Evolutionary conservation across 768 basidiomycete genomes (phyloP), one percentile per base, ranked within the genome.

Genomic region (Leucogyrophana mollusca): DNA sequence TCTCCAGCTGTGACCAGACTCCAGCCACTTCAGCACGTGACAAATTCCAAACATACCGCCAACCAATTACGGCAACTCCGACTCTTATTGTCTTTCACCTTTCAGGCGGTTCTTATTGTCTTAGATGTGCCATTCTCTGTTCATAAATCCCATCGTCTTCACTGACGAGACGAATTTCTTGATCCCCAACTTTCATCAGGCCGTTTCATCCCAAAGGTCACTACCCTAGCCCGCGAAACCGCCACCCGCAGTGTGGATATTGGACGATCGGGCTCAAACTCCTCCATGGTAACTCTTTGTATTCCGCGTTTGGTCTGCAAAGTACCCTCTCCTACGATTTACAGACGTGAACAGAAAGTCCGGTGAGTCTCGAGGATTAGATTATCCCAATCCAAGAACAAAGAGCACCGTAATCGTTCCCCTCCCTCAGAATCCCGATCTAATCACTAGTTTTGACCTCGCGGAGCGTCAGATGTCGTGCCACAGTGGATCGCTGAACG

Each of bases 201-300:
- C 13, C 27, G 27, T 30, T 30, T 30, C 27, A 6, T 30, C 27
- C n/a, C n/a, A n/a, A n/a, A 30, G 13, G 35, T 37, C 35, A 7
- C n/a, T 37, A 7, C 35, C 35, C 35, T 30, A 30, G 27, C 27
- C 27, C 27, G 27, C 27, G 7, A 30, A n/a, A n/a, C n/a, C 27
- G 27, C 6, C 27, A 30, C 6, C 27, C 13, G n/a, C n/a, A n/a
- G n/a, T n/a, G n/a, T n/a, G n/a, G n/a, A n/a, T n/a, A n/a, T n/a
- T n/a, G n/a, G n/a, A n/a, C n/a, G n/a, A n/a, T n/a, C n/a, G n/a
- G n/a, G n/a, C n/a, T n/a, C n/a, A n/a, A 24, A 2, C 17, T 22
- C 16, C 25, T 37, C 33, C 35, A 47, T 55, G 35, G 57, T 17
- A 44, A 56, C 39, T 13, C 55, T 23, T 65, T 60, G 52, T 62